Conservation (phyloP, 2,329 filamentous ascomycete species). For the Colletotrichum sp. region DNA sequence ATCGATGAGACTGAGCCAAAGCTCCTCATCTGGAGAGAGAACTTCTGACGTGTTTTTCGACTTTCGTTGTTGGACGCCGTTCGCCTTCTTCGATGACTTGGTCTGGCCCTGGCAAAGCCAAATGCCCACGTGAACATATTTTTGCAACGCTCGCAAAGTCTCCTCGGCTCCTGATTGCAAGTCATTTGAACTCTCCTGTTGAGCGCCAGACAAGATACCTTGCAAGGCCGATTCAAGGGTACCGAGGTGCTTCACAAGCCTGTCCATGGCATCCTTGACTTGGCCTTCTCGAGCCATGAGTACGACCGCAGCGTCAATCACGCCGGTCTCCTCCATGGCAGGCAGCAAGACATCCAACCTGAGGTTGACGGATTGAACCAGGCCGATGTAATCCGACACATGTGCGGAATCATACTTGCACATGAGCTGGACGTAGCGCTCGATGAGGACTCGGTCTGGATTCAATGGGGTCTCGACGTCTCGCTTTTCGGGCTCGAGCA, state of each 20-base stretch:
- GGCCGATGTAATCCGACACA: constrained; percentile 83
- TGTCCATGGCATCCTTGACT: constrained; percentile 80
- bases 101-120: constrained; percentile 93
- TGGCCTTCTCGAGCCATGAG: constrained; percentile 90
- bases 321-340: constrained; percentile 85
- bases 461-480: constrained; percentile 31
- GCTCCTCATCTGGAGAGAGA: constrained; percentile 57
- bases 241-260: constrained; percentile 80
- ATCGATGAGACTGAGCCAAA: constrained; percentile 68
- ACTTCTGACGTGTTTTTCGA: constrained; percentile 49
- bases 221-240: constrained; percentile 81
- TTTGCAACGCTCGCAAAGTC: constrained; percentile 79
- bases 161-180: constrained; percentile 72
- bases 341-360: constrained; percentile 76
- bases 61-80: constrained; percentile 52
- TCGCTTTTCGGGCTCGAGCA: constrained; percentile 67
- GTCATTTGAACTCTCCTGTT: constrained; percentile 54
- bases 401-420: constrained; percentile 83
- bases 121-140: constrained; percentile 90
- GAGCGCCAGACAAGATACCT: constrained; percentile 70
- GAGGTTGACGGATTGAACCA: constrained; percentile 78
- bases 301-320: constrained; percentile 91
- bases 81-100: constrained; percentile 57
- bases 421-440: constrained; percentile 89
- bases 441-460: constrained; percentile 67